These are phyloP conservation scores for Phtheirospermum japonicum DNA, from an alignment of 257 asterid species.

Conservation along the genomic window DNA sequence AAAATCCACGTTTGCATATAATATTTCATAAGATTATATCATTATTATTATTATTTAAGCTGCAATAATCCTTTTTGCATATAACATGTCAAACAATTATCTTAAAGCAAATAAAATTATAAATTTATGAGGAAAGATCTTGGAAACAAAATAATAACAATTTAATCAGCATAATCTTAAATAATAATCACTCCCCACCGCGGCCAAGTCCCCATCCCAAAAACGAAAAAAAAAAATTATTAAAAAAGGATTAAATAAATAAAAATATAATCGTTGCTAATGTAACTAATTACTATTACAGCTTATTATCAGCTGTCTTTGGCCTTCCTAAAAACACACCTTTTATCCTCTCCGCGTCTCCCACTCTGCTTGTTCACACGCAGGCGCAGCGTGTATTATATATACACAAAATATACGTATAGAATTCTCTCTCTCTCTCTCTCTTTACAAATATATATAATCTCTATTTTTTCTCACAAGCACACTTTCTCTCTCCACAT, in stretches of 20 bases:
- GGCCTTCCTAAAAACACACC: too few species aligned
- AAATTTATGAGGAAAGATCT: too few species aligned
- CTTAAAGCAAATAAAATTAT: too few species aligned
- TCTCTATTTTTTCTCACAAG: background rate
- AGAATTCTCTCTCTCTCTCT: constrained; percentile 19
- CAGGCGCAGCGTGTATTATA: background rate
- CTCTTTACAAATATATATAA: background rate
- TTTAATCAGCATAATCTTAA: background rate
- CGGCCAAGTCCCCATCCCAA: too few species aligned
- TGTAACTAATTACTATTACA: constrained; percentile 33
- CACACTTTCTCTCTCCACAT: constrained; percentile 28
- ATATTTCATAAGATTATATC: too few species aligned
- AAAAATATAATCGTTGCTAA: background rate
- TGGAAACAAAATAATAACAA: too few species aligned
- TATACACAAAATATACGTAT: background rate
- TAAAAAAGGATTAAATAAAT: background rate
- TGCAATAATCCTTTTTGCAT: too few species aligned
- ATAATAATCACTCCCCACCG: too few species aligned
- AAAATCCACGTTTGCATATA: too few species aligned
- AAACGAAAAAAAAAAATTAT: background rate
- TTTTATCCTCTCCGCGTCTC: constrained; percentile 43
- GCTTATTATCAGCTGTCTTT: constrained; percentile 59
- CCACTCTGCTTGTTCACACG: constrained; percentile 21
- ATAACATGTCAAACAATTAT: too few species aligned
- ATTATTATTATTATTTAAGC: too few species aligned